phyloP scores from a whole-genome alignment of 2,329 filamentous ascomycete species.

The Sporothrix brasiliensis region DNA sequence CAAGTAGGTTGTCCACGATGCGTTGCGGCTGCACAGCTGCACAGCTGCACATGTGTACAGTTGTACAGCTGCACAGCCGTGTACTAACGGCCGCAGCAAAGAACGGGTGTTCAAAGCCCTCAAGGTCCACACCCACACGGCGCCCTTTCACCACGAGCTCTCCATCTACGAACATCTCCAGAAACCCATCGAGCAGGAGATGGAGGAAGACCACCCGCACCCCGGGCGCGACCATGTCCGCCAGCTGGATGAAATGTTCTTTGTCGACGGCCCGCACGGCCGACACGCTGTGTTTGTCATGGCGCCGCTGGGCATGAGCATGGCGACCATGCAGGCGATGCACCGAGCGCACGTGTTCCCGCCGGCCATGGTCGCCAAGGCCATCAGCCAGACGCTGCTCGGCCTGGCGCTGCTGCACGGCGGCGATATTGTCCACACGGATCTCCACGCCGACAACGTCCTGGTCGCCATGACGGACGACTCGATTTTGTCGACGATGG shows the following conservation, averaged over 20 bases:
- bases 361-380: neutral
- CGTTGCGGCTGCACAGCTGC: neutral
- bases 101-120: neutral
- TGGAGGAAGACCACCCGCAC: neutral
- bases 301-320: constrained; percentile 13
- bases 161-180: neutral
- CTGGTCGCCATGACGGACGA: constrained; percentile 1
- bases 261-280: neutral
- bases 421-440: neutral
- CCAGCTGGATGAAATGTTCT: neutral
- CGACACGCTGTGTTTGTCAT: constrained; percentile 15
- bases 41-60: no score
- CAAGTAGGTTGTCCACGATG: neutral
- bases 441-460: constrained; percentile 18
- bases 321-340: neutral
- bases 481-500: neutral
- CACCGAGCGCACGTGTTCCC: neutral
- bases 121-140: constrained; percentile 11
- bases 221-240: constrained; percentile 1
- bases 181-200: neutral
- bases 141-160: neutral
- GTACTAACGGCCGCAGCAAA: neutral
- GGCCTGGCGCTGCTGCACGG: constrained; percentile 3
- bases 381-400: neutral
- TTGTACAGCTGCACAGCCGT: no score